A percentile compares a stretch with the other conserved stretches of the same genome.
phyloP scores from a whole-genome alignment of 345 rosid species.

The Arabidopsis thaliana region TAIR10.1 NC_003076.8:2418001-2418500 shows the following conservation, averaged over 20 bases:
- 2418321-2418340: constrained; percentile 96
- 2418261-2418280: constrained; percentile 23
- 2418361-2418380: constrained; percentile 92
- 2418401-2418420: constrained; percentile 25
- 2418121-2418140: constrained; percentile 19
- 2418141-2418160: constrained; percentile 73
- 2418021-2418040: constrained; percentile 33
- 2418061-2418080: too few species aligned
- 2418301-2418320: constrained; percentile 99
- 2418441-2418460: constrained; percentile 16
- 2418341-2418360: constrained; percentile 98
- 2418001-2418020: constrained; percentile 86
- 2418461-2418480: constrained; percentile 70
- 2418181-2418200: constrained; percentile 86
- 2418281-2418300: constrained; percentile 72
- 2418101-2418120: background rate
- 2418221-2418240: constrained; percentile 24
- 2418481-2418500: constrained; percentile 98
- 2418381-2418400: constrained; percentile 83
- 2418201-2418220: constrained; percentile 33
- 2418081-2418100: background rate
- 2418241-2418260: constrained; percentile 22
- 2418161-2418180: constrained; percentile 84
- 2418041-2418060: background rate
- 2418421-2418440: constrained; percentile 17